phyloP scores from a whole-genome alignment of 1,139 yeast genomes.

The Diutina ranongensis region DNA sequence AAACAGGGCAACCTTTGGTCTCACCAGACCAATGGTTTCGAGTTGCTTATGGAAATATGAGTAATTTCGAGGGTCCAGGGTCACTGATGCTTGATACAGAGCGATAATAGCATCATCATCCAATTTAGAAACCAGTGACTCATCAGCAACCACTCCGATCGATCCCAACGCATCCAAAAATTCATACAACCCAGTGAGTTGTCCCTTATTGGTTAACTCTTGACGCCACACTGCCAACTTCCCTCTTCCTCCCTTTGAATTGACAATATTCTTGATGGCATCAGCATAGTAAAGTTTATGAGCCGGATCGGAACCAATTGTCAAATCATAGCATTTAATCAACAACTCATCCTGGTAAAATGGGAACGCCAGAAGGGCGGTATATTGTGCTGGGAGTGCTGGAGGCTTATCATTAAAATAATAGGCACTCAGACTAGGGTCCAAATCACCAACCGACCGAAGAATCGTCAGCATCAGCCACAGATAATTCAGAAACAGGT shows the following conservation, averaged over 20 bases:
- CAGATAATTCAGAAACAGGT: neutral
- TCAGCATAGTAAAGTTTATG: constrained; percentile 60
- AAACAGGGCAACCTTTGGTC: constrained; percentile 27
- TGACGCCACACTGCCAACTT: neutral
- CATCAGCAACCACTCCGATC: constrained; percentile 30
- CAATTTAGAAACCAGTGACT: constrained; percentile 11
- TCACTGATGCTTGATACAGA: constrained; percentile 30
- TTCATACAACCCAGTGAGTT: constrained; percentile 48
- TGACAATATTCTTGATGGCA: constrained; percentile 24
- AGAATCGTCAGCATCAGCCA: neutral
- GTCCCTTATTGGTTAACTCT: constrained; percentile 25
- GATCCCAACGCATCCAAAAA: constrained; percentile 40
- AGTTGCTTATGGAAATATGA: constrained; percentile 26
- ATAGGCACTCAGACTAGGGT: neutral
- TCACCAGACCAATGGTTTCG: constrained; percentile 30
- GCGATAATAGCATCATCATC: constrained; percentile 36
- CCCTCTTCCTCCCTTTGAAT: constrained; percentile 6
- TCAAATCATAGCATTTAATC: constrained; percentile 47
- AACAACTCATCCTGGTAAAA: constrained; percentile 54
- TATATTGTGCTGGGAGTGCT: neutral
- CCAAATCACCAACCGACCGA: neutral
- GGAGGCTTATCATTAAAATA: neutral
- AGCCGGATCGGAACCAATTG: constrained; percentile 39
- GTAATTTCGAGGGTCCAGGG: constrained; percentile 24
- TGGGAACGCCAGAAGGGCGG: constrained; percentile 15